phyloP scores from a whole-genome alignment of 345 rosid genomes.

The Eucalyptus victrix region DNA sequence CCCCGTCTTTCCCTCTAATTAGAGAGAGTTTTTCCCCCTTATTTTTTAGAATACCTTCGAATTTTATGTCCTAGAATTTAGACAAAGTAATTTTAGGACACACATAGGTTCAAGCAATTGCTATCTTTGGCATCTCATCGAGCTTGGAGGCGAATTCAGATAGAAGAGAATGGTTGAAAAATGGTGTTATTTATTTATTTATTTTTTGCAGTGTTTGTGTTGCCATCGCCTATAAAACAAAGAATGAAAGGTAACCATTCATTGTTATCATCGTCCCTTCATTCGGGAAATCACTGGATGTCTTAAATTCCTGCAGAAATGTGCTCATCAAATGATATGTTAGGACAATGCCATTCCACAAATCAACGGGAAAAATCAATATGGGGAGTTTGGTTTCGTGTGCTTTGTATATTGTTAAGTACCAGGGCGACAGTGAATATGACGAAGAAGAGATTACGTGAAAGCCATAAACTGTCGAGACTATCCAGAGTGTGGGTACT shows the following conservation, averaged over 20 bases:
- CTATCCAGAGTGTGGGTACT: not conserved
- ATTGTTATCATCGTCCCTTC: not conserved
- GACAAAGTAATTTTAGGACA: too few relatives aligned
- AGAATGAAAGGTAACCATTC: not conserved
- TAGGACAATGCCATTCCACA: rapidly evolving
- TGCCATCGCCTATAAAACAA: not conserved
- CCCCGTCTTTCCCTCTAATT: rapidly evolving
- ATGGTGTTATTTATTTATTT: not conserved
- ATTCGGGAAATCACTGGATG: not conserved
- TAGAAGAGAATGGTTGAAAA: not conserved
- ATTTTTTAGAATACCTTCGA: rapidly evolving
- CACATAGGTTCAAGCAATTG: not conserved
- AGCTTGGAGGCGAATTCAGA: not conserved
- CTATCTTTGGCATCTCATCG: not conserved
- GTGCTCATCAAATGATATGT: not conserved
- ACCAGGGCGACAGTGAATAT: not conserved
- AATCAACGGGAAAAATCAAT: not conserved
- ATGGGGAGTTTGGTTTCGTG: not conserved
- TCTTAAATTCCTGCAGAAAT: rapidly evolving
- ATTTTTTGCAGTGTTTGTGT: not conserved
- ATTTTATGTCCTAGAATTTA: too few relatives aligned
- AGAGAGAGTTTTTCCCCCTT: too few relatives aligned
- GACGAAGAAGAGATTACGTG: not conserved
- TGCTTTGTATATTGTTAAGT: not conserved
- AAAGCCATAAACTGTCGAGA: not conserved